Evolutionary conservation across 1,284 basidiomycete species (phyloP), one percentile per base, ranked within the genome.

Genomic region (Ganoderma sp.): DNA sequence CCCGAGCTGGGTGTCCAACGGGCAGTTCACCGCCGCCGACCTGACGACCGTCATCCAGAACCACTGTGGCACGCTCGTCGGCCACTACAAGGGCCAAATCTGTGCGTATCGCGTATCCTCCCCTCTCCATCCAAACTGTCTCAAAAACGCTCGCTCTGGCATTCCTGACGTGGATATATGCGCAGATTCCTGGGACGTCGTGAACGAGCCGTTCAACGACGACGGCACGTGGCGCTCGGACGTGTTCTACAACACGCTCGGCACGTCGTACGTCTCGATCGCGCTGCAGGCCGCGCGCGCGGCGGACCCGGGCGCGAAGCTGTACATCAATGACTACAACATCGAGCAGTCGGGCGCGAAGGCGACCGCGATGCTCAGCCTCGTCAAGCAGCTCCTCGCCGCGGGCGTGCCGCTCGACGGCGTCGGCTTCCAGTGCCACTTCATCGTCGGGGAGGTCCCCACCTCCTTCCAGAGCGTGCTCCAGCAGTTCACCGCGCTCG

Each of bases 321-420:
- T 78, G 9, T 77, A 75, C 72, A 85, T 88, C 78, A 89, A 88
- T 73, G 87, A 88, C 75, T 89, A 86, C 80, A 88, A 79, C 75
- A 77, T 77, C 67, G 78, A 79, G 67, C 69, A 67, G 59, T 42
- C 70, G 68, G 79, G 83, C 60, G 78, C 80, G 43, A 87, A 87
- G 75, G 77, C 82, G 39, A 83, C 80, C 37, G 81, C 82, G 6
- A 81, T 85, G 78, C 77, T 81, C 68, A 81, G 81, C 73, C 83
- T 86, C 64, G 81, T 84, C 57, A 81, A 81, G 72, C 75, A 77
- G 14, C 81, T 87, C 60, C 78, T 83, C 68, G 67, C 79, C 0
- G 74, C 77, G 41, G 79, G 80, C 19, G 80, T 83, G 6, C 85
- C 84, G 9, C 79, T 86, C 73, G 83, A 87, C 73, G 85, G 84